Percentiles rank a stretch among this genome's conserved stretches.
Evolutionary conservation across 1,139 yeast species (phyloP).

Genomic region (Debaryomycetaceae sp.): DNA sequence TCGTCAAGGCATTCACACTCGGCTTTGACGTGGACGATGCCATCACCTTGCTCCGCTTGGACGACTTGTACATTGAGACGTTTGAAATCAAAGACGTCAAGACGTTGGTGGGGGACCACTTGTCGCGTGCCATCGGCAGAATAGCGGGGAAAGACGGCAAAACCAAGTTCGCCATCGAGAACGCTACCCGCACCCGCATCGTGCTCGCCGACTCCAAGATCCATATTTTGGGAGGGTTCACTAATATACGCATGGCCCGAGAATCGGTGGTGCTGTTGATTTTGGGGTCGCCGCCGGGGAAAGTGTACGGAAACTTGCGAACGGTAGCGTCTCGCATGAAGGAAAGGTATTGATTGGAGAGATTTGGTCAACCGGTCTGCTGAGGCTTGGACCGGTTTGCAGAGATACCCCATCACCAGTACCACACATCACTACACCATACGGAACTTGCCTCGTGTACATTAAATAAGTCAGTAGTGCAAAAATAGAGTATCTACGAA

Average conservation of each 20-base stretch:
- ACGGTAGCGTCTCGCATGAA: conserved; percentile 95
- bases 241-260: conserved; percentile 95
- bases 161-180: conserved; percentile 96
- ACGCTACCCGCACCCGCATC: conserved; percentile 95
- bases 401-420: no score
- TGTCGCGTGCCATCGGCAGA: conserved; percentile 97
- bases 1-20: conserved; percentile 83
- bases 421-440: no score
- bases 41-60: conserved; percentile 84
- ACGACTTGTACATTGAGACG: conserved; percentile 92
- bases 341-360: conserved; percentile 81
- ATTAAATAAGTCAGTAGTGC: no score
- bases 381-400: no score
- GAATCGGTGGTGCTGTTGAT: conserved; percentile 91
- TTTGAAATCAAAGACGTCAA: conserved; percentile 96
- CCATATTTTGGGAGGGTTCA: conserved; percentile 93
- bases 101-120: conserved; percentile 89
- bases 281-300: conserved; percentile 97
- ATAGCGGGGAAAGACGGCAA: conserved; percentile 99
- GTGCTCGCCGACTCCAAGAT: conserved; percentile 94
- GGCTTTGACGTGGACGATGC: conserved; percentile 98
- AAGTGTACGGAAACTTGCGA: conserved; percentile 93
- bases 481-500: no score
- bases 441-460: no score
- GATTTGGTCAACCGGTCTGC: no score